These are phyloP conservation scores for Kluyveromyces sp. DNA, from an alignment of 1,139 yeast species.

Conservation along the genomic window DNA sequence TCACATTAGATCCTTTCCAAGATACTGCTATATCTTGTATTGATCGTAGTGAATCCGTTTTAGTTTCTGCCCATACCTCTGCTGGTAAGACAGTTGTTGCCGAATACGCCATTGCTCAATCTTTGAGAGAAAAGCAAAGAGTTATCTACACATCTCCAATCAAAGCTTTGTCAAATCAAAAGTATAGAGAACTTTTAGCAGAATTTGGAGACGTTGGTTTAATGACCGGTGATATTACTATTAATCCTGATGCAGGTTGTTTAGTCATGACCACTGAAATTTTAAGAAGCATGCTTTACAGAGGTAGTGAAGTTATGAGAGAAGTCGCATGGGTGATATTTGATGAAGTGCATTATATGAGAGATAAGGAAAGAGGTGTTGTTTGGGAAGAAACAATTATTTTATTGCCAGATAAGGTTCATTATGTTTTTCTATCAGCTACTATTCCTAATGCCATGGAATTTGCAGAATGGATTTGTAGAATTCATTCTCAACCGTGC, in stretches of 20 bases:
- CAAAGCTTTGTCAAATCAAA: slow-evolving; percentile 87
- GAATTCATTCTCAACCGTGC: slow-evolving; percentile 91
- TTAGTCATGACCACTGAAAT: slow-evolving; percentile 97
- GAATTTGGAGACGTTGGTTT: slow-evolving; percentile 82
- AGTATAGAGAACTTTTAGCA: slow-evolving; percentile 84
- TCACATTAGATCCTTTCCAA: slow-evolving; percentile 89
- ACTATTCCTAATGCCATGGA: slow-evolving; percentile 97
- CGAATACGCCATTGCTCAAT: slow-evolving; percentile 92
- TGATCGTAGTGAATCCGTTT: slow-evolving; percentile 95
- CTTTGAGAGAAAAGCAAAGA: slow-evolving; percentile 80
- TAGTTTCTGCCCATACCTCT: slow-evolving; percentile 96
- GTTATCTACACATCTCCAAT: slow-evolving; percentile 92
- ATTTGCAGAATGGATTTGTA: slow-evolving; percentile 97
- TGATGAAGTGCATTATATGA: slow-evolving; percentile 96
- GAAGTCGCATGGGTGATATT: slow-evolving; percentile 96
- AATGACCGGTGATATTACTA: slow-evolving; percentile 96
- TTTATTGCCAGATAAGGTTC: slow-evolving; percentile 92
- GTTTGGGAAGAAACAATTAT: slow-evolving; percentile 99
- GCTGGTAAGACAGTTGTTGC: slow-evolving; percentile 94
- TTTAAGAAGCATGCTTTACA: slow-evolving; percentile 85
- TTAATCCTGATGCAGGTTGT: slow-evolving; percentile 95
- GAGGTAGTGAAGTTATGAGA: slow-evolving; percentile 93
- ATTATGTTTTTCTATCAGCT: slow-evolving; percentile 81
- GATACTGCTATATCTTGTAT: slow-evolving; percentile 94
- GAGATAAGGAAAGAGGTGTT: slow-evolving; percentile 95